Evolutionary conservation across 192 early-diverging fungal genomes (phyloP).

Genomic region (Coemansia sp.): DNA sequence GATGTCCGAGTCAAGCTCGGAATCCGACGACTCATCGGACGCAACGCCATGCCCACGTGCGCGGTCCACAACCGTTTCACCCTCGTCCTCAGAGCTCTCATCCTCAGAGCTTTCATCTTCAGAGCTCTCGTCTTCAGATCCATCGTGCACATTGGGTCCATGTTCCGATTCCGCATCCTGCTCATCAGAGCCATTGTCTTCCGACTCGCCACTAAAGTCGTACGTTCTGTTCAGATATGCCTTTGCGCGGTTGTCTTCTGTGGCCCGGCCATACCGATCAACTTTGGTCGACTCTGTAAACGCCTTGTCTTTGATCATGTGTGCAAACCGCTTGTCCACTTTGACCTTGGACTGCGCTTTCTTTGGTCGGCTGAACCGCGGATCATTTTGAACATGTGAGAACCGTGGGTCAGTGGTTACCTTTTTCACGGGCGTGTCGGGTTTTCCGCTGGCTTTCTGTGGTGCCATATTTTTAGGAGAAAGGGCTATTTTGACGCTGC

Average conservation of each 20-base stretch:
- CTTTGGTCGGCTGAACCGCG: constrained; percentile 74
- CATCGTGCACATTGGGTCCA: constrained; percentile 13
- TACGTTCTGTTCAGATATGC: constrained; percentile 38
- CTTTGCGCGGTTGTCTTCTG: constrained; percentile 39
- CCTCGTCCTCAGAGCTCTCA: constrained; percentile 30
- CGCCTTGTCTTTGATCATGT: constrained; percentile 75
- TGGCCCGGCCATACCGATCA: constrained; percentile 41
- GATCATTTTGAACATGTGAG: constrained; percentile 75
- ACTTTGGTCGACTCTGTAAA: constrained; percentile 56
- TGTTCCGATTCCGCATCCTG: constrained; percentile 16
- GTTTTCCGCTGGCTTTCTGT: constrained; percentile 15
- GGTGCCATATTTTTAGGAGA: constrained; percentile 36
- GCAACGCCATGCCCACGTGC: constrained; percentile 81
- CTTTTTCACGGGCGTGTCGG: constrained; percentile 41
- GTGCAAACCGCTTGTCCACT: constrained; percentile 84
- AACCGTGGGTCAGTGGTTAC: constrained; percentile 74
- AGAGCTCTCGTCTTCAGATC: constrained; percentile 11
- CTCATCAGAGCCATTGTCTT: neutral
- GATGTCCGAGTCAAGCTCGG: constrained; percentile 35
- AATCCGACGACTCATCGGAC: constrained; percentile 39
- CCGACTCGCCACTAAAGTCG: constrained; percentile 58
- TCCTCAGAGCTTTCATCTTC: constrained; percentile 15
- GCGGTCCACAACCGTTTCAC: constrained; percentile 56
- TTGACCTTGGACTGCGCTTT: constrained; percentile 81
- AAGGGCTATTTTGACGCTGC: too few species aligned